A percentile compares a stretch with the other conserved stretches of the same genome.
Evolutionary conservation across 2,329 filamentous ascomycete species (phyloP).

Genomic region (Atkinsonella hypoxylon): DNA sequence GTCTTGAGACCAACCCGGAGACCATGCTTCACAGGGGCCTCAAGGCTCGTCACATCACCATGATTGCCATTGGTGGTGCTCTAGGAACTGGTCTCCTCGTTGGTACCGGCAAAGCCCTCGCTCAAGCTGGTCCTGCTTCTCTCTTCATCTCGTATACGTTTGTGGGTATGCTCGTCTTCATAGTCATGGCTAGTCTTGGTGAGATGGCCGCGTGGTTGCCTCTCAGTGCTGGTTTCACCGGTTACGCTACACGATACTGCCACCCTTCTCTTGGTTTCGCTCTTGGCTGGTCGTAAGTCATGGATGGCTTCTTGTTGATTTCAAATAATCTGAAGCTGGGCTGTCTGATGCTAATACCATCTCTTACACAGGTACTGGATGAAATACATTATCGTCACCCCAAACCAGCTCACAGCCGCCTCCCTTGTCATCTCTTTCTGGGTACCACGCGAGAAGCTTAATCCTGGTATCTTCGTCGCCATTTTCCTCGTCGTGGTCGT

Average conservation of each 20-base stretch:
- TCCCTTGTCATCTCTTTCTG: constrained; percentile 71
- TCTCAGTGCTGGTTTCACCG: constrained; percentile 66
- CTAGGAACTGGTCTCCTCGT: constrained; percentile 66
- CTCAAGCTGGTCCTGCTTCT: constrained; percentile 46
- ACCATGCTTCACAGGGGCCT: constrained; percentile 39
- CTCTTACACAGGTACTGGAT: constrained; percentile 40
- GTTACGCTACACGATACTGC: constrained; percentile 67
- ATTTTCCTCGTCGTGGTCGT: constrained; percentile 53
- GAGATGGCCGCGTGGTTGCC: constrained; percentile 81
- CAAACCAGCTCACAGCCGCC: constrained; percentile 74
- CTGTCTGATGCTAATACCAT: constrained; percentile 7
- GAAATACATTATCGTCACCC: constrained; percentile 77
- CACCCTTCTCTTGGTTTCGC: constrained; percentile 73
- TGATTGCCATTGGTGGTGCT: constrained; percentile 62
- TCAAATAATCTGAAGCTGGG: neutral
- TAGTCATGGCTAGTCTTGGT: constrained; percentile 71
- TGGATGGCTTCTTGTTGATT: neutral
- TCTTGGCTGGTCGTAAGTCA: constrained; percentile 55
- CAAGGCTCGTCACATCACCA: constrained; percentile 42
- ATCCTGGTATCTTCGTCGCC: constrained; percentile 70
- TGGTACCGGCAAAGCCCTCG: constrained; percentile 46
- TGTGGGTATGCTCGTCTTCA: constrained; percentile 61
- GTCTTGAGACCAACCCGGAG: constrained; percentile 36
- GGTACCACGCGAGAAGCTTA: constrained; percentile 52
- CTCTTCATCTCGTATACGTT: constrained; percentile 61